phyloP scores from a whole-genome alignment of 306 rosid genomes.

The Glycyrrhiza uralensis region DNA sequence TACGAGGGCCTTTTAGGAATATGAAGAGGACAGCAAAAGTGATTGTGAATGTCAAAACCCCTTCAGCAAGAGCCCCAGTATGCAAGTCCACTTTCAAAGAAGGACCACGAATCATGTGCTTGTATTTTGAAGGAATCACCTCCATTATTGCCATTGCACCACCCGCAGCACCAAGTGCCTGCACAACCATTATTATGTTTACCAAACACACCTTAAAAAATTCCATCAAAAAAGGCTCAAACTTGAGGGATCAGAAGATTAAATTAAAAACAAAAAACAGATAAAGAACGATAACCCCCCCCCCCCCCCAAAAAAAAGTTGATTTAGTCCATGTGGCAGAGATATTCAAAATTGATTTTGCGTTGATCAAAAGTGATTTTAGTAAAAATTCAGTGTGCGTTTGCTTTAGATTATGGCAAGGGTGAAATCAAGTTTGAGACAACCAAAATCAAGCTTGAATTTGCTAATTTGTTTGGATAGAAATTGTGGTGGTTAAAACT shows the following conservation, averaged over 20 bases:
- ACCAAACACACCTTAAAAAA: constrained; percentile 10
- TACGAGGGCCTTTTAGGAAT: constrained; percentile 73
- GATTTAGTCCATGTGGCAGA: no score
- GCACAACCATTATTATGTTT: not conserved
- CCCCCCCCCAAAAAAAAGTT: no score
- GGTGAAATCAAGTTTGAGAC: no score
- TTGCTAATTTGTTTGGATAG: no score
- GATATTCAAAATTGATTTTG: no score
- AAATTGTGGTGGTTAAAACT: no score
- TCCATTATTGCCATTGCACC: constrained; percentile 77
- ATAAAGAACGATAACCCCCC: not conserved
- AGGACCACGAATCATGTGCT: constrained; percentile 81
- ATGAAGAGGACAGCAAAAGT: constrained; percentile 65
- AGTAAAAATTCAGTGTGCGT: no score
- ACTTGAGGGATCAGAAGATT: not conserved
- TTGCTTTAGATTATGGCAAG: no score
- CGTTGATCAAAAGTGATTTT: no score
- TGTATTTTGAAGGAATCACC: constrained; percentile 59
- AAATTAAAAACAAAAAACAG: not conserved
- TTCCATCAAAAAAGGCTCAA: not conserved
- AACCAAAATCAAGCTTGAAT: no score
- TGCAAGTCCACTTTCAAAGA: constrained; percentile 82
- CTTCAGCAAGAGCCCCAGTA: constrained; percentile 79
- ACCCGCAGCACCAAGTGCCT: constrained; percentile 85
- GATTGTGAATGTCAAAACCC: constrained; percentile 71